Percentiles rank a stretch among this genome's conserved stretches.
Evolutionary conservation across 1,284 basidiomycete genomes (phyloP).

Genomic region (Trametes sp.): DNA sequence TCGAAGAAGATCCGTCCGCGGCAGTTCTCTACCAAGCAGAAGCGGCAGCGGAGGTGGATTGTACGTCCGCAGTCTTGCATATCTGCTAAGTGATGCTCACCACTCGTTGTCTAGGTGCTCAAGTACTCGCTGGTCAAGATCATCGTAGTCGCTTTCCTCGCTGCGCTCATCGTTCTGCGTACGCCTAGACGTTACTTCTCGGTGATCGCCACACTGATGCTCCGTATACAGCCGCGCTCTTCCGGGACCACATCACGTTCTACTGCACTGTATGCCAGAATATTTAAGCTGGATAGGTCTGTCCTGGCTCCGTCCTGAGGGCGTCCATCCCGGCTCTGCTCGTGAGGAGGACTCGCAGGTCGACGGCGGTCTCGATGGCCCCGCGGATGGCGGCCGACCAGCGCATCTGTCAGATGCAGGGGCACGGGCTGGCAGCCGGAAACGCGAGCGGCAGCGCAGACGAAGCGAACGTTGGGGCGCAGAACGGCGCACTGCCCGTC

Average conservation of each 20-base stretch:
- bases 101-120: slow-evolving; percentile 57
- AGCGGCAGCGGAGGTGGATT: slow-evolving; percentile 90
- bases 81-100: slow-evolving; percentile 10
- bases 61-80: slow-evolving; percentile 52
- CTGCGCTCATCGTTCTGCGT: slow-evolving; percentile 85
- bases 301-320: no score
- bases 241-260: slow-evolving; percentile 73
- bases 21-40: slow-evolving; percentile 95
- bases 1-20: slow-evolving; percentile 96
- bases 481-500: no score
- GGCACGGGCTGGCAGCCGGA: no score
- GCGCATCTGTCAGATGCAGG: no score
- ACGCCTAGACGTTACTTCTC: slow-evolving; percentile 44
- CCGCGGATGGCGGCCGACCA: no score
- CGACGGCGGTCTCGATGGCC: no score
- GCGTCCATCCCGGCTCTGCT: no score
- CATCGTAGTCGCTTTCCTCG: slow-evolving; percentile 79
- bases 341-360: no score
- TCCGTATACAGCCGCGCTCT: slow-evolving; percentile 61
- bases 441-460: no score
- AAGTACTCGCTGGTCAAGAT: slow-evolving; percentile 90
- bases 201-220: slow-evolving; percentile 2
- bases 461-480: no score
- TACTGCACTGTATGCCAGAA: slow-evolving; percentile 78
- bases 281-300: slow-evolving; percentile 87